These are phyloP conservation scores for Rhodotorula sp. DNA, from an alignment of 1,284 basidiomycete genomes.

Conservation along the genomic window DNA sequence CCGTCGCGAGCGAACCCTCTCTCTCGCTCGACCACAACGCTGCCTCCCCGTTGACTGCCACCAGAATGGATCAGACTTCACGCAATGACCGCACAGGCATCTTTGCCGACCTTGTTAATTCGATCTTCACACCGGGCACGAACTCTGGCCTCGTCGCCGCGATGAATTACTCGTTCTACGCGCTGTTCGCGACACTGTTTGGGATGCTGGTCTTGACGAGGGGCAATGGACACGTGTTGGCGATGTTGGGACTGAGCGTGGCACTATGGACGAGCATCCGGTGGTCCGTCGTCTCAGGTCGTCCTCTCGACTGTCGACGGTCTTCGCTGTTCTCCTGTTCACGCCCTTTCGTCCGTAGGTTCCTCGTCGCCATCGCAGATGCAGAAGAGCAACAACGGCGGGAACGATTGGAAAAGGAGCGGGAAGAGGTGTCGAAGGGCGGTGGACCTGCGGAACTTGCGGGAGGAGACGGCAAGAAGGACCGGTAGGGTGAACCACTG, in stretches of 20 bases:
- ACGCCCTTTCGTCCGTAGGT: too few species aligned
- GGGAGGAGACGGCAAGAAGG: too few species aligned
- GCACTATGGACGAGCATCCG: conserved; percentile 48
- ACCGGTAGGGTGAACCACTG: too few species aligned
- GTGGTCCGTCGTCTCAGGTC: conserved; percentile 44
- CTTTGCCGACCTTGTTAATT: conserved; percentile 30
- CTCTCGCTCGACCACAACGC: too few species aligned
- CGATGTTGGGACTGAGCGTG: conserved; percentile 45
- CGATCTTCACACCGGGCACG: conserved; percentile 39
- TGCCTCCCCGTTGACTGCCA: too few species aligned
- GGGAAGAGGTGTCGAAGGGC: background rate
- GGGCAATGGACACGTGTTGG: conserved; percentile 48
- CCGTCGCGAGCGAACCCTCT: too few species aligned
- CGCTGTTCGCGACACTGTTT: conserved; percentile 47
- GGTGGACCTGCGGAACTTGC: background rate
- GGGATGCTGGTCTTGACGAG: conserved; percentile 45
- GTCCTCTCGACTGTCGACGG: background rate
- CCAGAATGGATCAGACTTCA: too few species aligned
- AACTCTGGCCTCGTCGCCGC: conserved; percentile 40
- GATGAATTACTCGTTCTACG: conserved; percentile 50
- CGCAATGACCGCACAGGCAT: background rate
- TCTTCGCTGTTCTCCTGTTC: background rate
- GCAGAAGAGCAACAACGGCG: too few species aligned
- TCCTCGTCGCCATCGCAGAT: too few species aligned
- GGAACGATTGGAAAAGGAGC: background rate